Evolutionary conservation across 257 asterid species (phyloP).

Genomic region (Orobanche coerulescens): DNA sequence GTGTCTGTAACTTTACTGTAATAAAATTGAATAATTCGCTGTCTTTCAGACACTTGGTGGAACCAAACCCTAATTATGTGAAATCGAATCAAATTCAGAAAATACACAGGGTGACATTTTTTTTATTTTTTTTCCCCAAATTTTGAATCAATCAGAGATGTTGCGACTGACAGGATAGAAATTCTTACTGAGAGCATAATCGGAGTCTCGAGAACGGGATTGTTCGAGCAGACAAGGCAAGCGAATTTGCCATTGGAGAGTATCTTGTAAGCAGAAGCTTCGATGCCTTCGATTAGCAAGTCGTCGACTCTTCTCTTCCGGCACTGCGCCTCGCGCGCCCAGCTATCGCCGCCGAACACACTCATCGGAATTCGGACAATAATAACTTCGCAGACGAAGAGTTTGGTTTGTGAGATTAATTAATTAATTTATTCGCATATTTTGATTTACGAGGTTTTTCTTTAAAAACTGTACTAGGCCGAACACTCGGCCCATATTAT

Average conservation of each 20-base stretch:
- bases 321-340: slow-evolving; percentile 61
- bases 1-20: too few relatives aligned
- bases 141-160: not conserved
- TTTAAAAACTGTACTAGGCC: not conserved
- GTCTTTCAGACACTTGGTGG: too few relatives aligned
- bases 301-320: slow-evolving; percentile 68
- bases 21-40: not conserved
- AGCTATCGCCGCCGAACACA: slow-evolving; percentile 74
- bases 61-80: not conserved
- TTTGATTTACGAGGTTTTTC: too few relatives aligned
- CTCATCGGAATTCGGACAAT: slow-evolving; percentile 59
- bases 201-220: slow-evolving; percentile 62
- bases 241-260: slow-evolving; percentile 56
- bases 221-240: slow-evolving; percentile 55
- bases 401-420: too few relatives aligned
- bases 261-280: slow-evolving; percentile 45
- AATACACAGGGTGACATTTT: not conserved
- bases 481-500: not conserved
- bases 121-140: not conserved
- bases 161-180: not conserved
- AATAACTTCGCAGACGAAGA: not conserved
- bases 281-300: slow-evolving; percentile 40
- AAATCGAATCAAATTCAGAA: not conserved
- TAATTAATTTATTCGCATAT: too few relatives aligned
- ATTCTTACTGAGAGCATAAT: slow-evolving; percentile 47